A percentile compares a stretch with the other conserved stretches of the same genome.
Conservation (phyloP, 225 moss, liverwort and hornwort genomes). For the Pseudisothecium myosuroides region DNA sequence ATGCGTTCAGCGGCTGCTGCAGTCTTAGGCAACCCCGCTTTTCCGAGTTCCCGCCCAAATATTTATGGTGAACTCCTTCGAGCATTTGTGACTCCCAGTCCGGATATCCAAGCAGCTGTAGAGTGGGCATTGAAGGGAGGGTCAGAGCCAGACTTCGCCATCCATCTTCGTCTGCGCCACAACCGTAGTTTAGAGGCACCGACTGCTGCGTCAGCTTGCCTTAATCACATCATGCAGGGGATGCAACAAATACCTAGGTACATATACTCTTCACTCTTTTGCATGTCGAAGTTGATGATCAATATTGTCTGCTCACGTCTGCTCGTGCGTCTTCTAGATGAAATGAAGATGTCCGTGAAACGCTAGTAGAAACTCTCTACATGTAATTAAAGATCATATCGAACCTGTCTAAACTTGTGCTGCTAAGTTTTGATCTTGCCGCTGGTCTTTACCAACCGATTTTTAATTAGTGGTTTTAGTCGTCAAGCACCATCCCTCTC, state of each 20-base stretch:
- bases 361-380: neutral
- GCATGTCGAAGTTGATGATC: neutral
- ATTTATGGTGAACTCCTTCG: slow-evolving; percentile 59
- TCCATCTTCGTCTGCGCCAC: slow-evolving; percentile 67
- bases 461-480: neutral
- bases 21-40: slow-evolving; percentile 50
- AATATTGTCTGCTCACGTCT: neutral
- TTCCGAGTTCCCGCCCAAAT: slow-evolving; percentile 57
- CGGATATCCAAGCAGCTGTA: slow-evolving; percentile 53
- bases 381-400: neutral
- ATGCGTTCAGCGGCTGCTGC: slow-evolving; percentile 31
- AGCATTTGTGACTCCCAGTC: slow-evolving; percentile 38
- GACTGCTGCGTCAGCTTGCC: slow-evolving; percentile 36
- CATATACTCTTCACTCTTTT: neutral
- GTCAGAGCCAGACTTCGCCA: slow-evolving; percentile 39
- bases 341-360: neutral
- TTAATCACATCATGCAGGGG: slow-evolving; percentile 3
- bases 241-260: slow-evolving; percentile 10
- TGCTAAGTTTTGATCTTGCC: neutral
- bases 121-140: slow-evolving; percentile 56
- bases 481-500: neutral
- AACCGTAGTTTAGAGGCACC: slow-evolving; percentile 23
- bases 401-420: neutral
- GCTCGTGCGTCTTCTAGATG: neutral
- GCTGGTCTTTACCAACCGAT: neutral